These are phyloP conservation scores for Tulasnella sp. DNA, from an alignment of 768 basidiomycete genomes.

Conservation along the genomic window DNA sequence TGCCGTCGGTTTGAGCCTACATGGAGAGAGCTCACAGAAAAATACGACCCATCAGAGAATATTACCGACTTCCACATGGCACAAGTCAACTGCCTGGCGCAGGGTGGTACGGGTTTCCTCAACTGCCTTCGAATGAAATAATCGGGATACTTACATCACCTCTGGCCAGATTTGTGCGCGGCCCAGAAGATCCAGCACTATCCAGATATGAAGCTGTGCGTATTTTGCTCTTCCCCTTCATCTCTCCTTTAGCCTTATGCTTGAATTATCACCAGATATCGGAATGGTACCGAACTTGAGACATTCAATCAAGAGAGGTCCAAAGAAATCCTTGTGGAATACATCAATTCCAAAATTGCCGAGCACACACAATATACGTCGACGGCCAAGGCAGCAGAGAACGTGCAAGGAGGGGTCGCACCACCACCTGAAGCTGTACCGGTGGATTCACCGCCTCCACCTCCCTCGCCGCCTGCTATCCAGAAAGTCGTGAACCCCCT, in stretches of 20 bases:
- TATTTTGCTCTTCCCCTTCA: background rate
- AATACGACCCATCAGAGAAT: constrained; percentile 34
- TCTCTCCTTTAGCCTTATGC: background rate
- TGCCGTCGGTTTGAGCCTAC: constrained; percentile 72
- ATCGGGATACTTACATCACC: background rate
- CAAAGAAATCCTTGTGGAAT: constrained; percentile 44
- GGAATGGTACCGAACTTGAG: constrained; percentile 50
- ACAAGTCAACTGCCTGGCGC: constrained; percentile 68
- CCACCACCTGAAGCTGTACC: constrained; percentile 18
- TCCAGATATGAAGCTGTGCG: constrained; percentile 64
- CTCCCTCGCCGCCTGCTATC: too few relatives aligned
- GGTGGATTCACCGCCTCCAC: too few relatives aligned
- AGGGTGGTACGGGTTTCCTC: constrained; percentile 53
- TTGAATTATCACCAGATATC: constrained; percentile 23
- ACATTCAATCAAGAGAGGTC: constrained; percentile 46
- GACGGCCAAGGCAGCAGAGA: too few relatives aligned
- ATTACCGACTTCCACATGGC: constrained; percentile 50
- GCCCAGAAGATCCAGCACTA: constrained; percentile 60
- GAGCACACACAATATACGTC: too few relatives aligned
- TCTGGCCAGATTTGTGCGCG: constrained; percentile 64
- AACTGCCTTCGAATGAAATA: too few relatives aligned
- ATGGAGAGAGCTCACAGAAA: constrained; percentile 53
- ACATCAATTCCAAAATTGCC: constrained; percentile 37
- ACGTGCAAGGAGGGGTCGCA: background rate
- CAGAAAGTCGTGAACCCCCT: constrained; percentile 29